phyloP scores from a whole-genome alignment of 192 early-diverging fungal species.

The Coemansia sp. region DNA sequence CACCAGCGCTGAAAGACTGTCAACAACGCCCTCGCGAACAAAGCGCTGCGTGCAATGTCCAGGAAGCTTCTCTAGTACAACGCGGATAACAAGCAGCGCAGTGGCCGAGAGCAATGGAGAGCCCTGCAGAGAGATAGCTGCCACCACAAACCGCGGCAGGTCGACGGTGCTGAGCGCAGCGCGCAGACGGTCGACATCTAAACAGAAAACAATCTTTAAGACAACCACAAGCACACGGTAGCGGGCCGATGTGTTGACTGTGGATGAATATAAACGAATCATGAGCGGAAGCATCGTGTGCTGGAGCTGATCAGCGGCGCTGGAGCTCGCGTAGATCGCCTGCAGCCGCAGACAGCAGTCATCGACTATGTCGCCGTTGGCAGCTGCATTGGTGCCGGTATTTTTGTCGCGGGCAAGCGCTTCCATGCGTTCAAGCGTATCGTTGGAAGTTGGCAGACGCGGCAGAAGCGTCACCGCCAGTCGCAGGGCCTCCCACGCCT shows the following conservation, averaged over 20 bases:
- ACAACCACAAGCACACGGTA: conserved; percentile 64
- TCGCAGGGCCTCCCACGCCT: conserved; percentile 27
- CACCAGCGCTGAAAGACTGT: conserved; percentile 57
- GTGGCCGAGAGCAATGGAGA: conserved; percentile 21
- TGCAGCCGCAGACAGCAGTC: not conserved
- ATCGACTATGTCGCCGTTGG: too few relatives aligned
- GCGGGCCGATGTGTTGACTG: conserved; percentile 62
- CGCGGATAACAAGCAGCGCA: conserved; percentile 48
- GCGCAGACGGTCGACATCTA: conserved; percentile 47
- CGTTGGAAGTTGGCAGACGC: conserved; percentile 9
- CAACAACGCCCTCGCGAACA: conserved; percentile 72
- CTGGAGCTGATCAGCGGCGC: conserved; percentile 21
- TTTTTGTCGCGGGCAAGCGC: not conserved
- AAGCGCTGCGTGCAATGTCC: conserved; percentile 58
- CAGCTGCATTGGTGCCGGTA: not conserved
- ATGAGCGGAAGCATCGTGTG: conserved; percentile 64
- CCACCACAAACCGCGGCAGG: conserved; percentile 19
- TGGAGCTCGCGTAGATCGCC: conserved; percentile 8
- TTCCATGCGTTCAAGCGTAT: not conserved
- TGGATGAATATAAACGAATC: conserved; percentile 68
- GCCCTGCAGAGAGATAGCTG: conserved; percentile 13
- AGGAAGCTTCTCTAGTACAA: conserved; percentile 66
- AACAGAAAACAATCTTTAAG: conserved; percentile 55
- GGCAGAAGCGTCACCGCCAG: conserved; percentile 24
- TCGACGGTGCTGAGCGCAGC: conserved; percentile 44